Evolutionary conservation across 1,284 basidiomycete genomes (phyloP).

Genomic region (Athelia sp.): DNA sequence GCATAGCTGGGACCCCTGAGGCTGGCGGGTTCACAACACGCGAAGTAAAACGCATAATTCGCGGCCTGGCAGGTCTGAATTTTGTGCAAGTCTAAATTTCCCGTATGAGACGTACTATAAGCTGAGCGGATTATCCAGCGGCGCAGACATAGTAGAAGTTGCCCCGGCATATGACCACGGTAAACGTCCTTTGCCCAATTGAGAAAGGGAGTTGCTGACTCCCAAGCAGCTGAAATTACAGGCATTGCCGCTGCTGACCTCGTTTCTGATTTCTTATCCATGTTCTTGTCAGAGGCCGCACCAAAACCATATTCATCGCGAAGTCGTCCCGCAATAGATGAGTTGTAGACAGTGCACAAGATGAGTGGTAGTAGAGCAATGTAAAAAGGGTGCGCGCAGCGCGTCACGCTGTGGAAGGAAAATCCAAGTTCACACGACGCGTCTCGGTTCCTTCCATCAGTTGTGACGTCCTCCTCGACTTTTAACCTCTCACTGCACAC

Average conservation of each 20-base stretch:
- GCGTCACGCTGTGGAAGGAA: no score
- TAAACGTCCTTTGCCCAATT: slow-evolving; percentile 25
- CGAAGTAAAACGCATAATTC: slow-evolving; percentile 74
- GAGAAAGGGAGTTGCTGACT: slow-evolving; percentile 2
- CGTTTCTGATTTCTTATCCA: slow-evolving; percentile 64
- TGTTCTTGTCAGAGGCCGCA: slow-evolving; percentile 44
- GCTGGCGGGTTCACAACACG: slow-evolving; percentile 80
- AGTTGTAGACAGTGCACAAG: no score
- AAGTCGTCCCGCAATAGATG: no score
- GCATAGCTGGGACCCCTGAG: slow-evolving; percentile 78
- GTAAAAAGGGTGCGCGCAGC: no score
- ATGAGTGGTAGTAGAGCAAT: no score
- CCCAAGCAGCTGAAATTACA: slow-evolving; percentile 57
- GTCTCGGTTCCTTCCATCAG: no score
- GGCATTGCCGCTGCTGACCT: slow-evolving; percentile 69
- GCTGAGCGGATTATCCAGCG: slow-evolving; percentile 29
- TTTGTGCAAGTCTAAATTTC: slow-evolving; percentile 52
- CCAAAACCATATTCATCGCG: slow-evolving; percentile 3
- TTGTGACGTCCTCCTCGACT: slow-evolving; percentile 1
- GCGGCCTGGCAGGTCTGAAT: slow-evolving; percentile 72
- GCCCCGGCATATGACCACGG: slow-evolving; percentile 75
- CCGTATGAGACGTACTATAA: background rate
- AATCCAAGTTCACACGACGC: no score
- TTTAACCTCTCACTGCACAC: slow-evolving; percentile 20
- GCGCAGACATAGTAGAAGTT: slow-evolving; percentile 78